Percentiles rank a stretch among this genome's conserved stretches.
phyloP scores from a whole-genome alignment of 1,139 yeast genomes.

The Zygoascus sp. region DNA sequence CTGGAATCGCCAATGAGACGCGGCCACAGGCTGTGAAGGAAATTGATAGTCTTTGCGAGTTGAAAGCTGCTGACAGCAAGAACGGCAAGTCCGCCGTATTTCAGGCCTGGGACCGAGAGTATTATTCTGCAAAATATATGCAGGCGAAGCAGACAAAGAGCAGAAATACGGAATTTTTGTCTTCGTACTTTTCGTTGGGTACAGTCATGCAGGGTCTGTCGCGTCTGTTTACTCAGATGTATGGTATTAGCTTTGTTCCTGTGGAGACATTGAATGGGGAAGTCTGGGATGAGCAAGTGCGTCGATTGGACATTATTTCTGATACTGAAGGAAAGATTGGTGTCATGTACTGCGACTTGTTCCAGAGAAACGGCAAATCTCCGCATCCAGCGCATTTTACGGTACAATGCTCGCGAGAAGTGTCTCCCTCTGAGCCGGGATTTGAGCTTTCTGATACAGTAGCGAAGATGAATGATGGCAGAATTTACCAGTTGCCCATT shows the following conservation, averaged over 20 bases:
- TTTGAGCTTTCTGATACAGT: slow-evolving; percentile 16
- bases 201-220: slow-evolving; percentile 82
- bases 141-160: slow-evolving; percentile 24
- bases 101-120: slow-evolving; percentile 93
- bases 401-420: slow-evolving; percentile 82
- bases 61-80: slow-evolving; percentile 36
- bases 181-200: slow-evolving; percentile 73
- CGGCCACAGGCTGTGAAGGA: slow-evolving; percentile 60
- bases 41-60: slow-evolving; percentile 35
- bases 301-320: slow-evolving; percentile 68
- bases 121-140: slow-evolving; percentile 44
- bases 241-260: slow-evolving; percentile 72
- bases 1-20: slow-evolving; percentile 50
- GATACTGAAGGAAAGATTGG: slow-evolving; percentile 58
- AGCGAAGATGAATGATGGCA: slow-evolving; percentile 33
- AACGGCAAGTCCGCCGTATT: slow-evolving; percentile 37
- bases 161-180: slow-evolving; percentile 25
- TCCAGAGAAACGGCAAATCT: slow-evolving; percentile 55
- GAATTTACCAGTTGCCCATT: slow-evolving; percentile 74
- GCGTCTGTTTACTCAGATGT: slow-evolving; percentile 60
- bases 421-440: slow-evolving; percentile 49
- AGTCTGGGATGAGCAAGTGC: slow-evolving; percentile 86
- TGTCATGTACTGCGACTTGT: slow-evolving; percentile 62
- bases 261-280: slow-evolving; percentile 65
- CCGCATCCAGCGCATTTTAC: slow-evolving; percentile 92